phyloP scores from a whole-genome alignment of 179 eudicot genomes.

The Silene coronaria region DNA sequence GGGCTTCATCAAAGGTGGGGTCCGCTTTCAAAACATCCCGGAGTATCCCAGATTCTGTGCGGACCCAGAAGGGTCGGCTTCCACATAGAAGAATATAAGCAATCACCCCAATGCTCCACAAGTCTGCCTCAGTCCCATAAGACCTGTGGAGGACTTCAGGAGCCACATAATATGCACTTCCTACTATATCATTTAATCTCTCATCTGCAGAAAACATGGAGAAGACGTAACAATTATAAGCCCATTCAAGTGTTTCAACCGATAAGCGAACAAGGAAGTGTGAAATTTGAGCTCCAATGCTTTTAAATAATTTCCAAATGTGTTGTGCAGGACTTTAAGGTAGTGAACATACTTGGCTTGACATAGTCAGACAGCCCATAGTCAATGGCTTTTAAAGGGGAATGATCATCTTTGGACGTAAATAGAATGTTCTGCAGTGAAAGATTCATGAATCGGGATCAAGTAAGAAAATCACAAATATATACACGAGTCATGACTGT shows the following conservation, averaged over 20 bases:
- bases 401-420: conserved; percentile 60
- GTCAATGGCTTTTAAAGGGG: conserved; percentile 77
- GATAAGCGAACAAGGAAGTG: not conserved
- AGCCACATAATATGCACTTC: conserved; percentile 91
- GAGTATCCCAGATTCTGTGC: conserved; percentile 89
- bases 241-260: conserved; percentile 7
- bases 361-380: conserved; percentile 94
- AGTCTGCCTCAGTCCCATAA: conserved; percentile 76
- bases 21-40: conserved; percentile 77
- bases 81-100: conserved; percentile 82
- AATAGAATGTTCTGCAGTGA: conserved; percentile 74
- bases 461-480: not conserved
- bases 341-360: conserved; percentile 53
- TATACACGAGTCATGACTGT: no score
- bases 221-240: conserved; percentile 16
- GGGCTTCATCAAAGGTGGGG: conserved; percentile 69
- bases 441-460: conserved; percentile 10
- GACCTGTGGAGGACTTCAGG: conserved; percentile 93
- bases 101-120: conserved; percentile 90
- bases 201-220: conserved; percentile 41
- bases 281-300: not conserved
- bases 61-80: conserved; percentile 88
- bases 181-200: conserved; percentile 81
- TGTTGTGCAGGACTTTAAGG: not conserved
- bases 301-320: not conserved